Conservation (phyloP, 75 land plant species). For the Picea glauca region DNA sequence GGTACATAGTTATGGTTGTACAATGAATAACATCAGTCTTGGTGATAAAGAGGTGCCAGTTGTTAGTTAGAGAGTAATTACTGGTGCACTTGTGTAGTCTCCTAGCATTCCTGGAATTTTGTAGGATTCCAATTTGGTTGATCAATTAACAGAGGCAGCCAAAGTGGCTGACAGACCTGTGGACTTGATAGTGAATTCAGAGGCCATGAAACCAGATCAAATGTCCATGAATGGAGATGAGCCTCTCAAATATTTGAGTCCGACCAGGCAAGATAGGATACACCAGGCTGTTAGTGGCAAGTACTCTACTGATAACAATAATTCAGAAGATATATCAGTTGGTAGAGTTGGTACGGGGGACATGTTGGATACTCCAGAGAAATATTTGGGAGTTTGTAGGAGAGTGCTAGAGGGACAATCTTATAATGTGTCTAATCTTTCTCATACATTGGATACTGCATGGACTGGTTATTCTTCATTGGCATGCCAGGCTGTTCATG, state of each 20-base stretch:
- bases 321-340: not conserved
- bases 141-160: not conserved
- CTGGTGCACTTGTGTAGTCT: not conserved
- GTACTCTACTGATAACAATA: not conserved
- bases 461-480: constrained; percentile 24
- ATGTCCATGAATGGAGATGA: not conserved
- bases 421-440: constrained; percentile 24
- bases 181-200: not conserved
- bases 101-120: not conserved
- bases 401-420: not conserved
- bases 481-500: constrained; percentile 3
- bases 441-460: constrained; percentile 28
- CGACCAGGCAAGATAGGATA: not conserved
- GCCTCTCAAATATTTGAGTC: not conserved
- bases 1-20: not conserved
- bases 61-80: not conserved
- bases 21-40: not conserved
- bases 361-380: not conserved
- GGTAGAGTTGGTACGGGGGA: not conserved
- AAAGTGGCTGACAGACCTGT: not conserved
- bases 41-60: not conserved
- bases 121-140: not conserved
- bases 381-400: not conserved
- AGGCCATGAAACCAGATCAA: too few species aligned
- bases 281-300: not conserved